phyloP scores from a whole-genome alignment of 139 green algal genomes.

The Coelastrella sp. region DNA sequence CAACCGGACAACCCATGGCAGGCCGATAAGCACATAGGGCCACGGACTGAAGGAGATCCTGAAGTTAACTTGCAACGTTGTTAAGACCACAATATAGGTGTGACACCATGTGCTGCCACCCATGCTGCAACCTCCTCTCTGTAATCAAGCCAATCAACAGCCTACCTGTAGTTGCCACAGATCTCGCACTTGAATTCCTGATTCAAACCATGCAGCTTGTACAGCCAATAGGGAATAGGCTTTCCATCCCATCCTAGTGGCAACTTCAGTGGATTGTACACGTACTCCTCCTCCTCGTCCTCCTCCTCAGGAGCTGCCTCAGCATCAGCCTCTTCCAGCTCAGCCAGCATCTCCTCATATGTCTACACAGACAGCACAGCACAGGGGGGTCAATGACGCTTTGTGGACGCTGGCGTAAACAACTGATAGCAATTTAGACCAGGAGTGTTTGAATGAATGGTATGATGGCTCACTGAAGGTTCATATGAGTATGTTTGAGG shows the following conservation, averaged over 20 bases:
- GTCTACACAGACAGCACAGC: constrained; percentile 57
- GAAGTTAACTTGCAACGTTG: too few relatives aligned
- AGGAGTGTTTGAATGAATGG: too few relatives aligned
- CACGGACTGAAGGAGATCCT: too few relatives aligned
- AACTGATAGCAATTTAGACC: too few relatives aligned
- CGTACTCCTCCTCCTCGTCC: constrained; percentile 87
- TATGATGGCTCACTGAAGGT: too few relatives aligned
- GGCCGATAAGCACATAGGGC: too few relatives aligned
- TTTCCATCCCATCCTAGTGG: constrained; percentile 99
- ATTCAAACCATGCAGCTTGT: constrained; percentile 99
- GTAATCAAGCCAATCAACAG: not conserved
- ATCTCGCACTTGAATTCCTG: constrained; percentile 94
- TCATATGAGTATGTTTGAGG: too few relatives aligned
- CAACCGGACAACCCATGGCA: too few relatives aligned
- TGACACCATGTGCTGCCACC: too few relatives aligned
- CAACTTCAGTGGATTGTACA: constrained; percentile 99
- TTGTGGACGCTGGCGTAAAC: too few relatives aligned
- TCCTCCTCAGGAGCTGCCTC: constrained; percentile 59
- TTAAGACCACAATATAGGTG: too few relatives aligned
- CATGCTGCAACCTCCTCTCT: too few relatives aligned
- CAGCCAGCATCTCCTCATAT: constrained; percentile 90
- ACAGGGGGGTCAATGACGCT: not conserved
- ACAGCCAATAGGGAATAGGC: constrained; percentile 99
- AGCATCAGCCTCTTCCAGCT: constrained; percentile 69
- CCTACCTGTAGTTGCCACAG: constrained; percentile 93